Evolutionary conservation across 2,329 filamentous ascomycete genomes (phyloP), one percentile per base, ranked within the genome.

Genomic region (Dothidotthia symphoricarpi): DNA sequence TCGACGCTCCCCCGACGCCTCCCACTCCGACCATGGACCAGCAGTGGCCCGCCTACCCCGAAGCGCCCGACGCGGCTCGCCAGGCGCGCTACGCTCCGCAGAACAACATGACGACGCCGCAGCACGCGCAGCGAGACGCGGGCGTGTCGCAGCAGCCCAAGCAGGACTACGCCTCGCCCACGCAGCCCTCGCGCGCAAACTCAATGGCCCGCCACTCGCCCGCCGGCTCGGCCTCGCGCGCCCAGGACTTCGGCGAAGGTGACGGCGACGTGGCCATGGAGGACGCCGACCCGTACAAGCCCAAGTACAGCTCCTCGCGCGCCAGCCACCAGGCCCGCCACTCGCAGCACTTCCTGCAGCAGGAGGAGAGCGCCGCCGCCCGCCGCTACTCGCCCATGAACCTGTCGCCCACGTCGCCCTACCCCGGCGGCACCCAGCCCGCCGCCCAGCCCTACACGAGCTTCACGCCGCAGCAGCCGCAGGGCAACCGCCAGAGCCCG

Each of bases 371-470:
- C 28, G 77, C 87, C 34, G 88, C 88, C 40, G 87, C 89, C 43
- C 87, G 94, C 66, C 82, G 90, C 63, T 97, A 97, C 70, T 97
- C 91, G 31, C 93, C 91, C 49, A 96, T 96, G 90, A 91, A 95
- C 66, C 74, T 94, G 45, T 88, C 89, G 44, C 87, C 89, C 27
- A 81, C 84, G 24, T 85, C 86, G 39, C 83, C 88, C 24, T 94
- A 94, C 70, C 78, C 80, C 63, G 76, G 71, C 31, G 86, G 74
- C 64, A 80, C 74, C 46, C 80, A 72, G 61, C 74, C 72, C 47
- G 64, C 63, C 33, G 58, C 57, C 49, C 62, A 73, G 41, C 55
- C 43, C 44, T 69, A 69, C 46, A 63, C 61, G 34, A 67, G 61
- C 60, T 69, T 68, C 53, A 74, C 64, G 51, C 76, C 53, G 16